Evolutionary conservation across 1,284 basidiomycete genomes (phyloP).

Genomic region (Pyrrhoderma noxium): DNA sequence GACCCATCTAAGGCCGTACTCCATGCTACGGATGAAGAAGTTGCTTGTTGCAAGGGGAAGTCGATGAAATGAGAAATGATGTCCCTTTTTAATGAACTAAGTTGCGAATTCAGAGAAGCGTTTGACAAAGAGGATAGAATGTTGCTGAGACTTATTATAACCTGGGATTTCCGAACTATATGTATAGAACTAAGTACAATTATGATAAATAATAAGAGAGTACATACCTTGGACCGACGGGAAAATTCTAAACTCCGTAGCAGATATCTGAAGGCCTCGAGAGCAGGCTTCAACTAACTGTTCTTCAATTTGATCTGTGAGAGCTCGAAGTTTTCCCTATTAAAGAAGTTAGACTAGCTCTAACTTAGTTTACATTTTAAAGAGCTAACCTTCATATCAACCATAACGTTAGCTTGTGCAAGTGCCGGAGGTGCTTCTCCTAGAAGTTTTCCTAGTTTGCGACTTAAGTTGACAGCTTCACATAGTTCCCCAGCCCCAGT

Average conservation of each 20-base stretch:
- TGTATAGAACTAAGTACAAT: not conserved
- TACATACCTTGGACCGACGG: conserved; percentile 47
- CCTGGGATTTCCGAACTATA: conserved; percentile 50
- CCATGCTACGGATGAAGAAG: conserved; percentile 33
- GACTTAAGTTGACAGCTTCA: conserved; percentile 43
- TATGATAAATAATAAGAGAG: not conserved
- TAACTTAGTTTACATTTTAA: conserved; percentile 11
- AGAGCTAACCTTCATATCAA: conserved; percentile 49
- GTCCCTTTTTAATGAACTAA: conserved; percentile 59
- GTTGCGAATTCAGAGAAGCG: conserved; percentile 43
- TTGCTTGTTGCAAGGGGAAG: conserved; percentile 45
- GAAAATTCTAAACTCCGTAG: conserved; percentile 42
- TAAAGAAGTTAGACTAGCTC: not conserved
- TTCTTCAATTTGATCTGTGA: conserved; percentile 57
- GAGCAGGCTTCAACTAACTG: conserved; percentile 63
- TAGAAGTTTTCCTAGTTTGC: conserved; percentile 38
- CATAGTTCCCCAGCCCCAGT: conserved; percentile 52
- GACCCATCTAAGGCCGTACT: conserved; percentile 27
- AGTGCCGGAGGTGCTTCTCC: conserved; percentile 46
- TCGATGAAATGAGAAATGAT: conserved; percentile 54
- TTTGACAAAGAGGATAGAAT: conserved; percentile 55
- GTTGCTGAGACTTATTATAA: conserved; percentile 42
- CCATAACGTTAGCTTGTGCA: conserved; percentile 40
- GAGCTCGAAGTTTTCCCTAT: conserved; percentile 48
- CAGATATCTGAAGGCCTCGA: conserved; percentile 45